Evolutionary conservation across 495 filamentous ascomycete genomes (phyloP).

Genomic region (Daldinia caldariorum): DNA sequence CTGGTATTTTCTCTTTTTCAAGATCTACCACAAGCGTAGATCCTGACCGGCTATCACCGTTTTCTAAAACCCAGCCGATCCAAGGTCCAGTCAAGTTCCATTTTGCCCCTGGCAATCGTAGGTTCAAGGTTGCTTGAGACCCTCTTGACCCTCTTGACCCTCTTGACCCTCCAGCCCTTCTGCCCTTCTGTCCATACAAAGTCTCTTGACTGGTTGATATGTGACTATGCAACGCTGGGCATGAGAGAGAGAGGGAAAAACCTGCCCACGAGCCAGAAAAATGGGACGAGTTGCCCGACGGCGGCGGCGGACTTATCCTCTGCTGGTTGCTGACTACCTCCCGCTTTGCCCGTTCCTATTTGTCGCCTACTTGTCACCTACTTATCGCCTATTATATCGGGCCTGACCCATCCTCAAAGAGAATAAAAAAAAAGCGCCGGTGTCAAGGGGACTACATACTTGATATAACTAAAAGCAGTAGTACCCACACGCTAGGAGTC

Average conservation of each 20-base stretch:
- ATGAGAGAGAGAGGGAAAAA: conserved; percentile 17
- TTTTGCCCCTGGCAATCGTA: conserved; percentile 41
- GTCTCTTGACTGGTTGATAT: conserved; percentile 35
- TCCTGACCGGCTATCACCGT: conserved; percentile 45
- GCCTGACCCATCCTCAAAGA: conserved; percentile 23
- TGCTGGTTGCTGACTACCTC: conserved; percentile 8
- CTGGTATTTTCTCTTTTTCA: conserved; percentile 4
- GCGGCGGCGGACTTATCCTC: conserved; percentile 37
- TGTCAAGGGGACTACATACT: conserved; percentile 19
- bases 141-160: conserved; percentile 10
- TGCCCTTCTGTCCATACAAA: conserved; percentile 3
- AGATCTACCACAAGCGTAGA: conserved; percentile 38
- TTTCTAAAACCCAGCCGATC: conserved; percentile 32
- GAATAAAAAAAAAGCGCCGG: conserved; percentile 15
- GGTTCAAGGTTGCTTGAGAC: conserved; percentile 38
- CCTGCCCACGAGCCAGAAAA: conserved; percentile 41
- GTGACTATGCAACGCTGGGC: conserved; percentile 27
- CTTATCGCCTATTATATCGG: conserved; percentile 20
- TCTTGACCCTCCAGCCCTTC: not conserved
- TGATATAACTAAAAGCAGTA: conserved; percentile 37
- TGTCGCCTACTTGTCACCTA: too few relatives aligned
- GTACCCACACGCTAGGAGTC: conserved; percentile 37
- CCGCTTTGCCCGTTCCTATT: conserved; percentile 18
- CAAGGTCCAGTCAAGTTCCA: conserved; percentile 41
- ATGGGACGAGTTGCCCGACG: conserved; percentile 40